Base-by-base conservation (phyloP, 768 basidiomycete species). In the Boletellus emodensis region DNA sequence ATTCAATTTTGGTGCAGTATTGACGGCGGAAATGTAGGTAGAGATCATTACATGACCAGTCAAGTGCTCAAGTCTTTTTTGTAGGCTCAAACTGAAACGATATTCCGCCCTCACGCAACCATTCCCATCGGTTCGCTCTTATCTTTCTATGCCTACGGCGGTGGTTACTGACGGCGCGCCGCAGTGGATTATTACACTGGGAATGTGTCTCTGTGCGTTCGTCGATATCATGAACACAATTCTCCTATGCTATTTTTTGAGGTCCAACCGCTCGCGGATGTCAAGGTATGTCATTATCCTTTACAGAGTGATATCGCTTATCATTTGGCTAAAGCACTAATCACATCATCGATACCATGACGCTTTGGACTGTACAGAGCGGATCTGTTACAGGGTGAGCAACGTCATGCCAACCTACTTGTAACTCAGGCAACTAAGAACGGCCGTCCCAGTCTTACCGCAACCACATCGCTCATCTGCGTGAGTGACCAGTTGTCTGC, bases 181-280 rank as follows among this genome's bases (percentile, higher is more conserved):
- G 8, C 32, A 80, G 76, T 74, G 71, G 67, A 57, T 72, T 4
- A 77, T 79, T 52, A 79, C 79, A 3, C 57, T 68, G 1, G 78
- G 78, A 10, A 61, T 81, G 0, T 58, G 69, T 1, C 66, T 80
- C 1, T 79, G 78, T 4, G 72, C 73, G 2, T 46, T 68, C 5
- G 61, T 78, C 33, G 80, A 81, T 52, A 54, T 80, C 41, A 48
- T 78, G 14, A 78, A 79, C 46, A 76, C 75, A 6, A 59, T 40
- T 3, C 69, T 60, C 18, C 65, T 80, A 17, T 75, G 73, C 49
- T 71, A 67, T 46, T 69, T 73, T 28, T 63, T 81, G 17, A 61
- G 64, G 51, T 61, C 59, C 30, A 75, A 69, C 35, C 68, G 71
- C 24, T 75, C 71, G 35, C 53, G 60, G 32, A 52, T 71, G 40